Evolutionary conservation across 2,329 filamentous ascomycete genomes (phyloP).

Genomic region (Lachnellula suecica): DNA sequence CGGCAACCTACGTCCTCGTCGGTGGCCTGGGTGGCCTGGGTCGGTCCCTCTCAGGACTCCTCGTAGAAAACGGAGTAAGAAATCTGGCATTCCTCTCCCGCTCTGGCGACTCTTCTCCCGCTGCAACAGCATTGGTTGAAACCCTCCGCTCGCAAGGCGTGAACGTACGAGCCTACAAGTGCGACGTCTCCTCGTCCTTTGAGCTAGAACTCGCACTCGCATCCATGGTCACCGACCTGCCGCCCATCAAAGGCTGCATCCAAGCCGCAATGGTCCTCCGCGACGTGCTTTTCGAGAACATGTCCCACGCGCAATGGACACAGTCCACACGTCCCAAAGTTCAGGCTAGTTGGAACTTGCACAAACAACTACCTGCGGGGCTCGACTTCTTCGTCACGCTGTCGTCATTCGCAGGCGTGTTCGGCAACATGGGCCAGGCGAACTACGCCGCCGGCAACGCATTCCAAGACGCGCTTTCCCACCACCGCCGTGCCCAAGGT

Average conservation of each 20-base stretch:
- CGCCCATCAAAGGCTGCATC: slow-evolving; percentile 44
- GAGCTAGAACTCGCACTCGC: slow-evolving; percentile 35
- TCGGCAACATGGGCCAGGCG: slow-evolving; percentile 1
- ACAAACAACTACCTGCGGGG: slow-evolving; percentile 8
- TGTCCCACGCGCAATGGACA: slow-evolving; percentile 36
- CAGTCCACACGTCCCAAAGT: slow-evolving; percentile 35
- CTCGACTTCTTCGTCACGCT: slow-evolving; percentile 41
- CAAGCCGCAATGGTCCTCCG: slow-evolving; percentile 44
- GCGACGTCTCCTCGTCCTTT: too few relatives aligned
- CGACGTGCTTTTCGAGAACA: slow-evolving; percentile 18
- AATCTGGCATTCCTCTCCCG: slow-evolving; percentile 24
- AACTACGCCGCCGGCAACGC: slow-evolving; percentile 25
- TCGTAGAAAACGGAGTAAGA: slow-evolving; percentile 18
- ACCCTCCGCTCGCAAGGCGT: not conserved
- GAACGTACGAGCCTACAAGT: slow-evolving; percentile 31
- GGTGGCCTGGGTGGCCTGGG: slow-evolving; percentile 27
- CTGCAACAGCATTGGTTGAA: not conserved
- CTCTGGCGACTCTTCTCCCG: slow-evolving; percentile 5
- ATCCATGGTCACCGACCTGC: slow-evolving; percentile 25
- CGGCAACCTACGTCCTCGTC: slow-evolving; percentile 20
- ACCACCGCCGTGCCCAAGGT: not conserved
- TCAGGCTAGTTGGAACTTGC: slow-evolving; percentile 13
- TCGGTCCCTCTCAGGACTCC: slow-evolving; percentile 8
- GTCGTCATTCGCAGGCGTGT: slow-evolving; percentile 31
- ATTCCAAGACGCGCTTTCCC: not conserved